Evolutionary conservation across 2,329 filamentous ascomycete genomes (phyloP).

Genomic region (Neocucurbitaria cava): DNA sequence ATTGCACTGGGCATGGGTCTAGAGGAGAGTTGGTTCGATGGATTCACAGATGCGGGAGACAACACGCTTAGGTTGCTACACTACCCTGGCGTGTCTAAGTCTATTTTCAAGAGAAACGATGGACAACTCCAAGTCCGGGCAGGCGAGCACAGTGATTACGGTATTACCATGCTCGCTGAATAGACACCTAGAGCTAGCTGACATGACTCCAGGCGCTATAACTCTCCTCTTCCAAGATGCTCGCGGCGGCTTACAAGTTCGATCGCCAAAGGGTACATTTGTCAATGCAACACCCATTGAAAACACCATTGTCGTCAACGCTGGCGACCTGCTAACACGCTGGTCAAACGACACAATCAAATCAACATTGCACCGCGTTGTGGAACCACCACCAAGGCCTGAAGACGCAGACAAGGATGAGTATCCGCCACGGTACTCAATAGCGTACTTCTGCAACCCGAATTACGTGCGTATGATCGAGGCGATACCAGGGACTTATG

Average conservation of each 20-base stretch:
- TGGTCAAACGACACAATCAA: slow-evolving; percentile 94
- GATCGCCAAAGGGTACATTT: slow-evolving; percentile 76
- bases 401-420: slow-evolving; percentile 57
- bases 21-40: slow-evolving; percentile 76
- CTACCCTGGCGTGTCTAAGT: slow-evolving; percentile 72
- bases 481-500: slow-evolving; percentile 79
- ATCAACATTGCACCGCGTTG: slow-evolving; percentile 87
- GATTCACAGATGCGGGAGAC: slow-evolving; percentile 66
- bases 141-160: slow-evolving; percentile 77
- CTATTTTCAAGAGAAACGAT: slow-evolving; percentile 70
- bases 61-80: slow-evolving; percentile 72
- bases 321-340: slow-evolving; percentile 81
- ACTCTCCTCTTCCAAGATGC: slow-evolving; percentile 59
- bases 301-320: slow-evolving; percentile 85
- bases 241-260: slow-evolving; percentile 65
- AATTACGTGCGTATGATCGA: slow-evolving; percentile 79
- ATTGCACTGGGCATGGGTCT: slow-evolving; percentile 83
- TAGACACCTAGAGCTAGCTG: not conserved
- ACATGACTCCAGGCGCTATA: slow-evolving; percentile 43
- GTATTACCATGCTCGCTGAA: slow-evolving; percentile 23
- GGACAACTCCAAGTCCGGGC: slow-evolving; percentile 77
- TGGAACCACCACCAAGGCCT: slow-evolving; percentile 72
- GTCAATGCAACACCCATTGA: slow-evolving; percentile 84
- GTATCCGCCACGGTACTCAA: slow-evolving; percentile 79
- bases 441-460: slow-evolving; percentile 93